These are phyloP conservation scores for Escovopsis sp. DNA, from an alignment of 2,329 filamentous ascomycete species.

Conservation along the genomic window DNA sequence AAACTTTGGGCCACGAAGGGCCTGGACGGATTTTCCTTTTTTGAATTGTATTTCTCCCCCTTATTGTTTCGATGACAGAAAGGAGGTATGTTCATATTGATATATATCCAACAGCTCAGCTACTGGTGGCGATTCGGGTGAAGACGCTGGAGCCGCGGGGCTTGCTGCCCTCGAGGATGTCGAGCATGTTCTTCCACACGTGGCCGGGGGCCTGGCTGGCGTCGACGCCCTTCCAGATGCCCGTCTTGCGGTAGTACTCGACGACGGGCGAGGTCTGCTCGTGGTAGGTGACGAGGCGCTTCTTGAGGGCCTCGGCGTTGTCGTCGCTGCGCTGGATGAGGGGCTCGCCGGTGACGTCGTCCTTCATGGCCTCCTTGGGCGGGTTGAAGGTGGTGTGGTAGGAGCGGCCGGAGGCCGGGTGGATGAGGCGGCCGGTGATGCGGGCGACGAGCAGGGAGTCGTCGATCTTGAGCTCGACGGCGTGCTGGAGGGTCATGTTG, in stretches of 20 bases:
- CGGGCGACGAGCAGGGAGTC: constrained; percentile 84
- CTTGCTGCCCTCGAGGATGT: constrained; percentile 56
- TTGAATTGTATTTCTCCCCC: too few relatives aligned
- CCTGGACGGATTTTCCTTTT: too few relatives aligned
- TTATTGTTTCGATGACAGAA: not conserved
- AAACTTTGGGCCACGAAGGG: constrained; percentile 11
- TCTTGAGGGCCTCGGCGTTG: constrained; percentile 90
- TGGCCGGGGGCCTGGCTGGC: constrained; percentile 90
- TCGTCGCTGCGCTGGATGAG: constrained; percentile 93
- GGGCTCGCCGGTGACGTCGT: constrained; percentile 93
- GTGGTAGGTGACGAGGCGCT: constrained; percentile 88
- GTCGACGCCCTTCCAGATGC: constrained; percentile 92
- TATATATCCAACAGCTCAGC: constrained; percentile 9
- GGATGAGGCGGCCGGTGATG: constrained; percentile 90
- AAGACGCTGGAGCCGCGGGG: constrained; percentile 25
- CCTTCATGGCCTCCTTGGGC: constrained; percentile 83
- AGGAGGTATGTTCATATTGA: too few relatives aligned
- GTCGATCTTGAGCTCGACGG: constrained; percentile 92
- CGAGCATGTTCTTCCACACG: constrained; percentile 87
- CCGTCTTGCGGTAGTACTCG: constrained; percentile 90
- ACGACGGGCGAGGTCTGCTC: constrained; percentile 86
- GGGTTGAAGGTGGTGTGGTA: constrained; percentile 99
- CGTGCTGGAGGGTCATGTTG: constrained; percentile 80
- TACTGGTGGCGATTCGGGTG: constrained; percentile 18
- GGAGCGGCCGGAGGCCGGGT: constrained; percentile 88